phyloP scores from a whole-genome alignment of 495 filamentous ascomycete genomes.

The Aspergillus nidulans region DNA sequence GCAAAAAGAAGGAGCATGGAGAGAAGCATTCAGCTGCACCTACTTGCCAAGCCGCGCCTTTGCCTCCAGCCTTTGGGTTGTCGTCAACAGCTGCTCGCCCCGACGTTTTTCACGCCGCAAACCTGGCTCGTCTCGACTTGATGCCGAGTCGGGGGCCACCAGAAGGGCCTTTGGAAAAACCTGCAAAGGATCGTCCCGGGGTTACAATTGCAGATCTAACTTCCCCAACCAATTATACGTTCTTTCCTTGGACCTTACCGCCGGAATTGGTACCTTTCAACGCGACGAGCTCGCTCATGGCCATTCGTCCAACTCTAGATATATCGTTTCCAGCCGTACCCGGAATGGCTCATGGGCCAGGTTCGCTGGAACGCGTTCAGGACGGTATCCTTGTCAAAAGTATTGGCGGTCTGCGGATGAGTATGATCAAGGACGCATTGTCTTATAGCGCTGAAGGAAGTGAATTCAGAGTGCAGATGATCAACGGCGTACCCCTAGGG shows the following conservation, averaged over 20 bases:
- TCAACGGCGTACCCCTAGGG: conserved; percentile 77
- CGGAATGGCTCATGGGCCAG: conserved; percentile 50
- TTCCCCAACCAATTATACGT: conserved; percentile 72
- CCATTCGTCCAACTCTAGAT: conserved; percentile 59
- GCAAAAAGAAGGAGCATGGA: conserved; percentile 7
- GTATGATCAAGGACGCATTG: conserved; percentile 66
- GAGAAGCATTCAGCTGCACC: conserved; percentile 5
- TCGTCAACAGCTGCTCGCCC: conserved; percentile 76
- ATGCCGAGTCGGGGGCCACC: conserved; percentile 53
- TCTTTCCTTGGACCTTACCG: conserved; percentile 91
- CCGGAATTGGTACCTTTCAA: conserved; percentile 65
- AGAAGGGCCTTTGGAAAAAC: conserved; percentile 51
- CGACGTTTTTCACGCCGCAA: conserved; percentile 91
- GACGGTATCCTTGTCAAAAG: conserved; percentile 78
- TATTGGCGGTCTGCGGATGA: conserved; percentile 71
- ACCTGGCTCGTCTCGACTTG: conserved; percentile 74
- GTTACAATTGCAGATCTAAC: conserved; percentile 54
- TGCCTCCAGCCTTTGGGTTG: conserved; percentile 56
- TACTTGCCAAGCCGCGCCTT: conserved; percentile 57
- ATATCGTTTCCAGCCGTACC: conserved; percentile 75
- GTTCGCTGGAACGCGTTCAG: conserved; percentile 53
- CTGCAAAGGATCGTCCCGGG: conserved; percentile 48
- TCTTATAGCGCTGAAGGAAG: conserved; percentile 30
- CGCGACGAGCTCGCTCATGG: conserved; percentile 64
- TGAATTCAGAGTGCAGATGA: conserved; percentile 66